Base-by-base conservation (phyloP, 177 flowering plant genomes). In the Vitis hybrid region DNA sequence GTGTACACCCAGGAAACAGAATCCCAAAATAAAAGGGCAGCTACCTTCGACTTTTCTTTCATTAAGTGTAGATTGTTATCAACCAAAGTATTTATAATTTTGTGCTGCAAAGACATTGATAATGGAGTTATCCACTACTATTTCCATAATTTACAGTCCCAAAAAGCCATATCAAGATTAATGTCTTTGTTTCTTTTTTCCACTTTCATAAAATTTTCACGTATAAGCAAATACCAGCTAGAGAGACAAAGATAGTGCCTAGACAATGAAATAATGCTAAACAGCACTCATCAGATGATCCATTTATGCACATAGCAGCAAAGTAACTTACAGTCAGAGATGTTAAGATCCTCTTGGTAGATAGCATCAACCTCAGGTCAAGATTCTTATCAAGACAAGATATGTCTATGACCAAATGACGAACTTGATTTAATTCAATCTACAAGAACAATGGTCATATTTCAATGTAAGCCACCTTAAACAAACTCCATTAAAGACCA, bases 331-430 rank as follows among this genome's bases (percentile, higher is more conserved):
- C 92, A 51, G 76, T 69, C 48, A 83, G 67, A 64, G 60, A 65
- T 13, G 69, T 67, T 68, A 83, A 61, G 20, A 70, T 75, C 55
- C 75, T 79, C 72, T 83, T 89, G 49, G 82, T 67, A 70, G 48
- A 15, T 20, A 89, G 74, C 84, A 79, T 81, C 55, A 89, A 51
- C 80, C 93, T 80, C 70, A 89, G 65, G 73, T 89, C 93, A 3
- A 85, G 74, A 72, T 79, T 69, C 75, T 79, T 83, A 53, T 73
- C 72, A 31, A 82, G 76, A 79, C 89, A 87, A 8, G 88, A 79
- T 67, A 84, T 64, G 69, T 89, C 90, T 2, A 45, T 72, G 19
- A 85, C 81, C 74, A 84, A 50, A 66, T 87, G 76, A 6, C 90
- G 86, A 58, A 84, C 64, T 71, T 62, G 83, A 63, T 83, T 84